Evolutionary conservation across 257 asterid species (phyloP).

Genomic region (Pogostemon cablin): DNA sequence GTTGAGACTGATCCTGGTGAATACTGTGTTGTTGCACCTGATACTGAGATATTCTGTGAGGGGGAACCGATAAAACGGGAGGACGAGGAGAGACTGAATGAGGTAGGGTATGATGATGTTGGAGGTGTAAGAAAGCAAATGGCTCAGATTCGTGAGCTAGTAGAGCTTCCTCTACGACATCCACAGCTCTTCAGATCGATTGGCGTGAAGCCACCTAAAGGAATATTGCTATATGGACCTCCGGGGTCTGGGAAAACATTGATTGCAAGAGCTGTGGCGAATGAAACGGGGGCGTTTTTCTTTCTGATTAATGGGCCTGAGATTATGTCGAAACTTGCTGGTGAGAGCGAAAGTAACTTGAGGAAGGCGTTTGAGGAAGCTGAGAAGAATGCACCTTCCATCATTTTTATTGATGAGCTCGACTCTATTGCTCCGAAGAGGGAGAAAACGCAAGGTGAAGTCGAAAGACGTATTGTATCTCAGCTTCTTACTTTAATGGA

Average conservation of each 20-base stretch:
- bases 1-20: constrained; percentile 52
- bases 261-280: constrained; percentile 57
- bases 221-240: constrained; percentile 52
- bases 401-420: constrained; percentile 48
- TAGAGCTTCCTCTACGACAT: constrained; percentile 52
- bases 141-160: constrained; percentile 59
- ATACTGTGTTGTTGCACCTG: constrained; percentile 54
- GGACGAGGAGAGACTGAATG: constrained; percentile 47
- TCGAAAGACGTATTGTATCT: constrained; percentile 52
- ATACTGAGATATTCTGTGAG: constrained; percentile 54
- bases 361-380: constrained; percentile 60
- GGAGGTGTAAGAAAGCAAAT: constrained; percentile 60
- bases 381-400: constrained; percentile 51
- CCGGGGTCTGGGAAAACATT: constrained; percentile 58
- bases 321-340: constrained; percentile 54
- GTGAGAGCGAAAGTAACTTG: constrained; percentile 56
- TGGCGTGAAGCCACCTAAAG: constrained; percentile 59
- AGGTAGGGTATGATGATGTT: constrained; percentile 53
- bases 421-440: constrained; percentile 61
- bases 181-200: constrained; percentile 53
- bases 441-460: constrained; percentile 56
- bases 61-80: constrained; percentile 51
- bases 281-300: constrained; percentile 56
- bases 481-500: constrained; percentile 58
- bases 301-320: constrained; percentile 51